Conservation (phyloP, 495 filamentous ascomycete genomes). For the Antarctomyces pellizariae region DNA sequence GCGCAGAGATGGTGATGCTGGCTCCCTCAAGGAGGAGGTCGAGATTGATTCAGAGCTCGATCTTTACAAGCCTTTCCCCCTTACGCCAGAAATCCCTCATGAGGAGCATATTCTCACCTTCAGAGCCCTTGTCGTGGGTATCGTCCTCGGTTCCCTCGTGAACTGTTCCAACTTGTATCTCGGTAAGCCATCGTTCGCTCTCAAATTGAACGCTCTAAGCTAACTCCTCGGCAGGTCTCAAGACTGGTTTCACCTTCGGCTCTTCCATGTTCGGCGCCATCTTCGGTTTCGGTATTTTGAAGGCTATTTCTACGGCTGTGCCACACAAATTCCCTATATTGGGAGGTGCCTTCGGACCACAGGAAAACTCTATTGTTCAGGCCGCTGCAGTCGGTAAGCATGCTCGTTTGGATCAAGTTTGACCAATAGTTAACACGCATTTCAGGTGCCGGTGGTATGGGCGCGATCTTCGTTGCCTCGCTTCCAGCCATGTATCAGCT, state of each 20-base stretch:
- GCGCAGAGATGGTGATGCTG: too few species aligned
- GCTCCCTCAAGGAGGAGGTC: constrained; percentile 4
- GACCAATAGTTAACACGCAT: too few species aligned
- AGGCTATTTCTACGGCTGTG: constrained; percentile 24
- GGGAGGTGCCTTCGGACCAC: constrained; percentile 35
- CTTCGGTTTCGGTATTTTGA: constrained; percentile 42
- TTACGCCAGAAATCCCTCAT: not conserved
- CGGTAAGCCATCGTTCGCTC: constrained; percentile 14
- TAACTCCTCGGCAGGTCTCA: constrained; percentile 25
- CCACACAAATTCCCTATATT: constrained; percentile 28
- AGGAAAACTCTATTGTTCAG: constrained; percentile 44
- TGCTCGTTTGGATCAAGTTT: too few species aligned
- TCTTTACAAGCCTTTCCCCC: constrained; percentile 3
- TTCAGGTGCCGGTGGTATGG: constrained; percentile 38
- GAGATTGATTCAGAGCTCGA: constrained; percentile 2
- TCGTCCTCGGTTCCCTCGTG: constrained; percentile 32
- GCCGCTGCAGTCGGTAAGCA: too few species aligned
- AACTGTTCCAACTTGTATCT: constrained; percentile 44
- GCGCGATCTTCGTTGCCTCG: constrained; percentile 37
- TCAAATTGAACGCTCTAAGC: constrained; percentile 2
- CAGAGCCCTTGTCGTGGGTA: constrained; percentile 30
- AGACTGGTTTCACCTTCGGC: constrained; percentile 40
- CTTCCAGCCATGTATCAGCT: constrained; percentile 41
- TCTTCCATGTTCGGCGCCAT: constrained; percentile 37
- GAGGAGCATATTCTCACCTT: constrained; percentile 29